Evolutionary conservation across 2,329 filamentous ascomycete genomes (phyloP), one percentile per base, ranked within the genome.

Genomic region (Bipolaris cookei): DNA sequence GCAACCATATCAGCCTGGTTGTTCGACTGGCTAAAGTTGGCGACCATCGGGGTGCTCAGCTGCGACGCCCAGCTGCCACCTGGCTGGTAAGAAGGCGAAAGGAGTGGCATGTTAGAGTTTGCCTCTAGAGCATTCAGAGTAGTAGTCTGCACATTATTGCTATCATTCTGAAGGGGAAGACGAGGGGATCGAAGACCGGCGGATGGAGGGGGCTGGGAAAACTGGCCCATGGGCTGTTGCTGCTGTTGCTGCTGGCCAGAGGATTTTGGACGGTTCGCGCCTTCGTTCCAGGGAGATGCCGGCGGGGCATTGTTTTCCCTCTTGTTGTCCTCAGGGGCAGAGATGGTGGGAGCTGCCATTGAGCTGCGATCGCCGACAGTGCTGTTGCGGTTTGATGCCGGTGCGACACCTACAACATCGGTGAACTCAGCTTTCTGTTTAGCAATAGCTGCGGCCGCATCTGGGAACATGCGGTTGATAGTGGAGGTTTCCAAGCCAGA

Each of bases 391-490:
- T 96, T 97, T 20, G 95, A 97, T 0, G 91, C 87, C 3, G 93
- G 92, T 20, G 89, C 88, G 63, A 93, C 92, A 58, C 94, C 95
- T 3, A 93, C 97, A 75, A 96, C 91, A 76, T 97, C 93, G 16
- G 93, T 96, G 74, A 96, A 98, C 76, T 97, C 96, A 56, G 93
- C 94, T 81, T 97, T 97, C 78, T 99, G 94, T 59, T 95, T 96
- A 23, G 94, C 94, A 76, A 99, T 98, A n/a, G 95, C 95, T 39
- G 94, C 94, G 13, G 95, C 95, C 42, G 95, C 95, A 80, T 99
- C 95, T 6, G 95, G 95, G 77, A 99, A 99, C 95, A 99, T 98
- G 70, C 92, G 92, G 78, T 97, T 97, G 78, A 99, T 97, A 21
- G 92, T 96, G 30, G 89, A 92, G 4, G 91, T 85, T 74, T 98